phyloP scores from a whole-genome alignment of 345 rosid genomes.

The Citrus sp. region DNA sequence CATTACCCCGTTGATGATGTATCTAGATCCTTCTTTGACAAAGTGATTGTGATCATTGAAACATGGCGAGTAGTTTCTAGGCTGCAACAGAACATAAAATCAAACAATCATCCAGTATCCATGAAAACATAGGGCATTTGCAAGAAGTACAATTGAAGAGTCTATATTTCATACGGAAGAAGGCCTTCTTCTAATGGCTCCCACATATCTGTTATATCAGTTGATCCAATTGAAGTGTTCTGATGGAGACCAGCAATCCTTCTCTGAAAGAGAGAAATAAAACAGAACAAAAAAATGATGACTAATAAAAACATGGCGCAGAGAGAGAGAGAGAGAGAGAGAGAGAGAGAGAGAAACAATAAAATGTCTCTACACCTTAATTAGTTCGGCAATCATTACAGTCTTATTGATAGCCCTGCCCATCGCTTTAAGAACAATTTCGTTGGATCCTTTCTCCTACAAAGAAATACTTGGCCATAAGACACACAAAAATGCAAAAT shows the following conservation, averaged over 20 bases:
- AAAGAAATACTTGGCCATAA: background rate
- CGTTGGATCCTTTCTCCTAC: slow-evolving; percentile 61
- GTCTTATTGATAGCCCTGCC: slow-evolving; percentile 82
- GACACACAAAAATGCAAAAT: background rate
- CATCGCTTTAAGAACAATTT: slow-evolving; percentile 71
- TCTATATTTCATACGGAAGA: slow-evolving; percentile 47
- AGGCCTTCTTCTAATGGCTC: slow-evolving; percentile 88
- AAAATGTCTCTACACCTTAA: slow-evolving; percentile 37
- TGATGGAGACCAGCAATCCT: slow-evolving; percentile 85
- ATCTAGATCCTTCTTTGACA: slow-evolving; percentile 33
- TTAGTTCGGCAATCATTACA: slow-evolving; percentile 63
- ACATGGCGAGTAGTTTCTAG: slow-evolving; percentile 32
- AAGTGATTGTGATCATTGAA: slow-evolving; percentile 27
- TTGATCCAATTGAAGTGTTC: slow-evolving; percentile 72
- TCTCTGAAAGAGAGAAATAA: slow-evolving; percentile 38
- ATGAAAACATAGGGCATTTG: background rate
- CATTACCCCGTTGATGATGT: slow-evolving; percentile 32
- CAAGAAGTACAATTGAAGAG: background rate
- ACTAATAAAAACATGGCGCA: background rate
- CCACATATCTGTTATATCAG: slow-evolving; percentile 81
- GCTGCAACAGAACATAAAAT: slow-evolving; percentile 17
- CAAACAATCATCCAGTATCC: slow-evolving; percentile 1
- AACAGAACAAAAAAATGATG: background rate
- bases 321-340: background rate
- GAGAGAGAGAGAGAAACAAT: background rate